A percentile compares a stretch with the other conserved stretches of the same genome.
phyloP scores from a whole-genome alignment of 768 basidiomycete species.

The Antrodiella citrinella region DNA sequence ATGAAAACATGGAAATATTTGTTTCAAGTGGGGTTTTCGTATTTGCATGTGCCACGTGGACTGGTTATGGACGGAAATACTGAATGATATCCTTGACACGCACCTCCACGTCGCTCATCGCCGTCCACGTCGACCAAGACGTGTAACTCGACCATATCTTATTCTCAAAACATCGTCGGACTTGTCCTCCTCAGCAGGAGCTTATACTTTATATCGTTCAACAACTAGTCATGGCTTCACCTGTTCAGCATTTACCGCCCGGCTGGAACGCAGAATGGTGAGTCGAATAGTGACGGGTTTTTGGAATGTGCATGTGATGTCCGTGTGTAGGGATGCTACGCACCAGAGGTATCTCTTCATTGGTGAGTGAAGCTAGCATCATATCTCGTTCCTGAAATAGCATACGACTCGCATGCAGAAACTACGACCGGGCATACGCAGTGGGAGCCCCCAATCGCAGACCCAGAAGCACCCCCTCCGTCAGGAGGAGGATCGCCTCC shows the following conservation, averaged over 20 bases:
- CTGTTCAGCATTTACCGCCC: slow-evolving; percentile 69
- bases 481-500: slow-evolving; percentile 40
- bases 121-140: slow-evolving; percentile 1
- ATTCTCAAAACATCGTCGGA: not conserved
- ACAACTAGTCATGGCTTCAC: slow-evolving; percentile 31
- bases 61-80: not conserved
- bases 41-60: no score
- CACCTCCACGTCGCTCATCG: not conserved
- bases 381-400: not conserved
- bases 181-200: no score
- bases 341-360: slow-evolving; percentile 84
- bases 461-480: slow-evolving; percentile 27
- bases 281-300: no score
- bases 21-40: no score
- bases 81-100: not conserved
- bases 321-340: slow-evolving; percentile 56
- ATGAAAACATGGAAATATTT: no score
- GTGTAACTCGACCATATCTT: slow-evolving; percentile 3
- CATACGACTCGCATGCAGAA: slow-evolving; percentile 46
- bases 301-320: no score
- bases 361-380: slow-evolving; percentile 42
- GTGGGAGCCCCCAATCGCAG: slow-evolving; percentile 71
- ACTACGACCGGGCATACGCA: slow-evolving; percentile 76
- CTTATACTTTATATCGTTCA: no score
- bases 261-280: slow-evolving; percentile 95